Conservation (phyloP, 768 basidiomycete species). For the Mycena filopes region DNA sequence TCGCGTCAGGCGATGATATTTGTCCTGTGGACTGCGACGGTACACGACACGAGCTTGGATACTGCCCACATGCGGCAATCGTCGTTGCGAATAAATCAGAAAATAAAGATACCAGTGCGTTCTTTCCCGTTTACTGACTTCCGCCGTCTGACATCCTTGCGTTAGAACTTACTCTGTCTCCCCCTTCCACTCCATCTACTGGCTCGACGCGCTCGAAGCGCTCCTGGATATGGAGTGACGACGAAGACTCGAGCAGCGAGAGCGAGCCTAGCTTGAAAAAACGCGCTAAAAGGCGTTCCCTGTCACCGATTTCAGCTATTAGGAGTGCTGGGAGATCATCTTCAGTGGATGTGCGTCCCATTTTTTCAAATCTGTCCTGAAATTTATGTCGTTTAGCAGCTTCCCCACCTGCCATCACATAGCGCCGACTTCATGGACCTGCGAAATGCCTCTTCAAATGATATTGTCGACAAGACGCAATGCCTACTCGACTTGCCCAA, state of each 20-base stretch:
- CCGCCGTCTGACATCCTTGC: not conserved
- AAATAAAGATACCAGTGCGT: not conserved
- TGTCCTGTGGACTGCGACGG: not conserved
- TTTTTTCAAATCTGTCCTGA: too few relatives aligned
- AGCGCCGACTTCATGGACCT: not conserved
- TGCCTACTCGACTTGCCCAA: not conserved
- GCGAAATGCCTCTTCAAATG: too few relatives aligned
- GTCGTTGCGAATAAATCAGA: not conserved
- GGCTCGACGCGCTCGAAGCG: not conserved
- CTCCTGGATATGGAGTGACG: not conserved
- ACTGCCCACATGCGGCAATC: not conserved
- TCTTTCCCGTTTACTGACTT: not conserved
- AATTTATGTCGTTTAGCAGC: not conserved
- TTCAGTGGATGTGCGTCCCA: not conserved
- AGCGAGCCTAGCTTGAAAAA: not conserved
- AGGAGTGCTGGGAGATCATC: not conserved
- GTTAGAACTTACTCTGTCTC: not conserved
- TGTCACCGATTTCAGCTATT: not conserved
- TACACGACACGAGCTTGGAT: not conserved
- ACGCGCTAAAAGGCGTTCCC: not conserved
- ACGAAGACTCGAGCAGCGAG: not conserved
- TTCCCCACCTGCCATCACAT: not conserved
- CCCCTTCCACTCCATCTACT: not conserved
- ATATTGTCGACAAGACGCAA: constrained; percentile 1
- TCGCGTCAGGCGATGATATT: too few relatives aligned